Base-by-base conservation (phyloP, 176 grass and related monocot species). In the Thinopyrum elongatum region DNA sequence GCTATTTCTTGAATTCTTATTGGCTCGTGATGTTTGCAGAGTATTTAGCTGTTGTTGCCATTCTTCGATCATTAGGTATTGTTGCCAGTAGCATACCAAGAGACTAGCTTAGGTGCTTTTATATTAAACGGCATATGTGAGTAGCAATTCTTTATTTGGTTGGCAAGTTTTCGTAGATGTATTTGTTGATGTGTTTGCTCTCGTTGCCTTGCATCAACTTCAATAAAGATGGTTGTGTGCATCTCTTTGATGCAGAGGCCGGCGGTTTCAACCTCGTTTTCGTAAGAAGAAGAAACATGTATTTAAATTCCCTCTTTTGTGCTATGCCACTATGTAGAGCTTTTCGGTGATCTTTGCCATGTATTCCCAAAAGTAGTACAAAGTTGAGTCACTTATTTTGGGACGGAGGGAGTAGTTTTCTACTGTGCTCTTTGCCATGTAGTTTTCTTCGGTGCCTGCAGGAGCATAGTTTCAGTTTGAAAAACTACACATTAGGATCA, bases 391-490 rank as follows among this genome's bases (percentile, higher is more conserved):
- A n/a, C n/a, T n/a, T n/a, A n/a, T n/a, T n/a, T n/a, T n/a, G n/a
- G n/a, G n/a, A n/a, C n/a, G n/a, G n/a, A n/a, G 36, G 36, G 36
- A 42, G 39, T 6, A 17, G 15, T 51, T 17, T 17, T 16, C 46
- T 17, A 6, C 0, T 15, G 16, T 51, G 15, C 47, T 51, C 47
- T 51, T 16, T 51, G 6, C 64, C 76, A 44, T 77, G 10, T 82
- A 29, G 23, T 83, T 57, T 49, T 44, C 34, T 86, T 70, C 19
- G 46, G 7, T 86, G 49, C 74, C 80, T 84, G 25, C 79, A 98
- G 93, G 93, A 91, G 12, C 90, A 92, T 29, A 89, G 85, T 82
- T 85, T 88, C 44, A 79, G 77, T 89, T 65, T 80, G 59, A 81
- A 27, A 81, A 53, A 83, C 6, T 58, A 72, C 10, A 3, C 66